Evolutionary conservation across 2,329 filamentous ascomycete genomes (phyloP), one percentile per base, ranked within the genome.

Genomic region (Penicillium rolfsii): DNA sequence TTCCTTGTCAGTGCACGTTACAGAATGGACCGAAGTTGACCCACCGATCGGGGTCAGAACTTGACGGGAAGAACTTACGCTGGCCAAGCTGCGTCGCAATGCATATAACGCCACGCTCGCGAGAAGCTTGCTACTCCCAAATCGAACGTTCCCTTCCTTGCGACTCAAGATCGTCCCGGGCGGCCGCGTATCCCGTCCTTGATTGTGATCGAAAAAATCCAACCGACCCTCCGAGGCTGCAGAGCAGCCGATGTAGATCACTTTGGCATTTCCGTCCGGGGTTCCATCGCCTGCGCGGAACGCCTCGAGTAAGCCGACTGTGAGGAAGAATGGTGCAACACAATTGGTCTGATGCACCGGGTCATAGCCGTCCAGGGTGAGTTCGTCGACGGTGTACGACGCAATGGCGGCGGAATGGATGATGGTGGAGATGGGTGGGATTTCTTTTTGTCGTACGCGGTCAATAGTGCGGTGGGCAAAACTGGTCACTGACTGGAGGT

Each of bases 261-360:
- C 73, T 59, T 71, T 69, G 5, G 74, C 71, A n/a, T 71, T 71
- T 12, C 68, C 68, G 52, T 70, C 70, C n/a, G 67, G 59, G 19
- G 65, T 70, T 48, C 72, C 71, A 59, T 73, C 70, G 26, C 73
- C 73, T 11, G 71, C 73, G 16, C 73, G 72, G 65, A 77, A 76
- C 1, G 70, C 73, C 63, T 76, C 75, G 11, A 77, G 70, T 48
- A 77, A 46, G 53, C 70, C 71, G 48, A 76, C 67, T 5, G 74
- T 76, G 61, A 76, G 65, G 58, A 75, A 64, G 60, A 76, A 75
- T 19, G 73, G 73, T n/a, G 74, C 69, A 19, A 77, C 61, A 57
- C 74, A 76, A 61, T 76, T 76, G 38, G 68, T 74, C 59, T 76
- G 74, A 61, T 76, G 76, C 26, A 76, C 73, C 1, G 73, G 71